Percentiles rank a stretch among this genome's conserved stretches.
Evolutionary conservation across 495 filamentous ascomycete genomes (phyloP).

Genomic region (Neurospora africana): DNA sequence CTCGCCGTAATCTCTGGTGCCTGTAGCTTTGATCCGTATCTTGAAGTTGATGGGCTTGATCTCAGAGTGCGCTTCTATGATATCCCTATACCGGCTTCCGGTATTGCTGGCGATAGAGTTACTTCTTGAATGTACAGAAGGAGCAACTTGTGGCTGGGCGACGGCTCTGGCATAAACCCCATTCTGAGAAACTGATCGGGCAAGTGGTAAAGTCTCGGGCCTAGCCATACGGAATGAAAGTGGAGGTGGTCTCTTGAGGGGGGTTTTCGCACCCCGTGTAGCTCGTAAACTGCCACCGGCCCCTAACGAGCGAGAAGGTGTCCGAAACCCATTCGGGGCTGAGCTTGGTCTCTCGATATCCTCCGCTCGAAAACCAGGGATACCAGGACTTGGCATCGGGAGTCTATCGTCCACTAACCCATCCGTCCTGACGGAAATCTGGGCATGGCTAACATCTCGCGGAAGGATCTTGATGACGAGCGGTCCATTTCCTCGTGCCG

Average conservation of each 20-base stretch:
- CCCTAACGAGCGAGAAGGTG: conserved; percentile 1
- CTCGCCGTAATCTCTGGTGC: conserved; percentile 40
- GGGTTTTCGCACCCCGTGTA: conserved; percentile 3
- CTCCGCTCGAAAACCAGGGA: conserved; percentile 18
- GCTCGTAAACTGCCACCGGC: background rate
- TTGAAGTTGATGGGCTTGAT: conserved; percentile 35
- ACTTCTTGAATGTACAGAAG: conserved; percentile 7
- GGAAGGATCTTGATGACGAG: conserved; percentile 19
- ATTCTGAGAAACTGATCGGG: conserved; percentile 11
- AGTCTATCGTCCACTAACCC: background rate
- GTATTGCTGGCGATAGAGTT: conserved; percentile 15
- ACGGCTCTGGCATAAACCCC: conserved; percentile 8
- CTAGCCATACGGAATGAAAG: conserved; percentile 17
- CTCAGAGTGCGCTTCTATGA: conserved; percentile 42
- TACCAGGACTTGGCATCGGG: conserved; percentile 7
- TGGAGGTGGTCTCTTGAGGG: conserved; percentile 12
- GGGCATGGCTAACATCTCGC: conserved; percentile 17
- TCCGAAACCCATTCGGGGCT: conserved; percentile 19
- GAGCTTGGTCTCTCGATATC: conserved; percentile 26
- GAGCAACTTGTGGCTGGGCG: background rate
- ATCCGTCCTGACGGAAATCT: conserved; percentile 1
- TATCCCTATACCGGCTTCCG: conserved; percentile 30
- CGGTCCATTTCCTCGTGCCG: conserved; percentile 20
- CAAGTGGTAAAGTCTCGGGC: background rate
- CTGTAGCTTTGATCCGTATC: conserved; percentile 34